phyloP scores from a whole-genome alignment of 352 stramenopile genomes.

The Phytophthora chlamydospora region DNA sequence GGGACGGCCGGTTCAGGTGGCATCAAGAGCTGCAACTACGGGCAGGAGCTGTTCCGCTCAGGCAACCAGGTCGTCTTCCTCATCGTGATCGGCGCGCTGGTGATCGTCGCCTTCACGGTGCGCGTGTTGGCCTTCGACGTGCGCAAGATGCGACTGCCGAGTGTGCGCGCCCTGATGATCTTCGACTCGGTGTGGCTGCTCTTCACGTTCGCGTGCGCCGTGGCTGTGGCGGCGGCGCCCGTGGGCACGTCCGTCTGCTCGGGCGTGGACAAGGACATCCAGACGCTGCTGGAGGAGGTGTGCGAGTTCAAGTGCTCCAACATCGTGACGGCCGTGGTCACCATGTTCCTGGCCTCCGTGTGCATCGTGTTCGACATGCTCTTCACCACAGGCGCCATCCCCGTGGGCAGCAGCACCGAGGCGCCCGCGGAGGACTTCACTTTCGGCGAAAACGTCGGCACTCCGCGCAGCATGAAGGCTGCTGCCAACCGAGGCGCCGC shows the following conservation, averaged over 20 bases:
- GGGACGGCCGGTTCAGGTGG: constrained; percentile 43
- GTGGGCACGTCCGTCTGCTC: constrained; percentile 65
- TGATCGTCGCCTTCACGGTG: constrained; percentile 40
- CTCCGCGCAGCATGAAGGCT: constrained; percentile 47
- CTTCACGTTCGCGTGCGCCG: constrained; percentile 62
- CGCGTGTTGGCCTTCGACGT: constrained; percentile 62
- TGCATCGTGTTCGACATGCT: constrained; percentile 63
- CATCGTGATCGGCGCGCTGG: constrained; percentile 45
- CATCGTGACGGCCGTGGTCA: constrained; percentile 54
- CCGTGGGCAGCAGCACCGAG: constrained; percentile 7
- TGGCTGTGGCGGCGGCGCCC: constrained; percentile 58
- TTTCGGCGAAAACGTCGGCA: constrained; percentile 46
- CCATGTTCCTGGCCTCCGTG: constrained; percentile 61
- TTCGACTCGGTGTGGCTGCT: constrained; percentile 63
- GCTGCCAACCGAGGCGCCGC: constrained; percentile 29
- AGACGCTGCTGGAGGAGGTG: constrained; percentile 59
- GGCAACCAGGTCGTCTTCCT: constrained; percentile 65
- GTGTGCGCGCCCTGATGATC: constrained; percentile 37
- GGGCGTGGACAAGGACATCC: constrained; percentile 45
- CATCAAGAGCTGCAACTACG: constrained; percentile 61
- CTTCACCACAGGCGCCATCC: constrained; percentile 54
- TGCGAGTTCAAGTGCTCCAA: constrained; percentile 73
- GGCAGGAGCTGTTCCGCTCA: constrained; percentile 58
- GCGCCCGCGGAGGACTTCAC: constrained; percentile 50
- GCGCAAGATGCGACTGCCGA: constrained; percentile 56